phyloP scores from a whole-genome alignment of 2,329 filamentous ascomycete species.

The Colletotrichum lini region DNA sequence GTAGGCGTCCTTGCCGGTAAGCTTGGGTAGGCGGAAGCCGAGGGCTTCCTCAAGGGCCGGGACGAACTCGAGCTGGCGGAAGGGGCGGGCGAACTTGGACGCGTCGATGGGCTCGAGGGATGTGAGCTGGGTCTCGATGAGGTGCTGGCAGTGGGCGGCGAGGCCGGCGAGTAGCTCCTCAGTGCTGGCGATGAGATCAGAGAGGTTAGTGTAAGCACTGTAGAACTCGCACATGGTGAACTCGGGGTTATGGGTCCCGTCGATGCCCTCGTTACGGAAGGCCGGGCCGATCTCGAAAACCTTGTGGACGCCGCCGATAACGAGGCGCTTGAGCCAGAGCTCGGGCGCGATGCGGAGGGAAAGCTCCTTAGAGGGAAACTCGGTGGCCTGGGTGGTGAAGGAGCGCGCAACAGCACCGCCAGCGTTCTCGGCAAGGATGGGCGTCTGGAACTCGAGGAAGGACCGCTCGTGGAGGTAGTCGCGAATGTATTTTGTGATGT shows the following conservation, averaged over 20 bases:
- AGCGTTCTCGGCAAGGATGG: conserved; percentile 85
- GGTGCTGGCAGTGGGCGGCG: conserved; percentile 63
- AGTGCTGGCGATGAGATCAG: conserved; percentile 82
- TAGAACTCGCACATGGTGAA: conserved; percentile 99
- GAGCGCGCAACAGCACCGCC: conserved; percentile 91
- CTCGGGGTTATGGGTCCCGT: conserved; percentile 94
- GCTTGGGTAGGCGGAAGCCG: conserved; percentile 75
- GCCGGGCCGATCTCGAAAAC: conserved; percentile 94
- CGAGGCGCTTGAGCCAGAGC: conserved; percentile 92
- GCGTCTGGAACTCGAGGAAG: conserved; percentile 92
- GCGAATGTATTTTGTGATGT: conserved; percentile 81
- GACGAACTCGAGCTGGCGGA: conserved; percentile 84
- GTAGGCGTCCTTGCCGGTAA: conserved; percentile 69
- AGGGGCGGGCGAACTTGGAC: conserved; percentile 66
- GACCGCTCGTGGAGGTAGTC: conserved; percentile 78
- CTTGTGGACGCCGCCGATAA: conserved; percentile 88
- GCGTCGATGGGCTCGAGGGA: conserved; percentile 65
- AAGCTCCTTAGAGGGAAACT: conserved; percentile 79
- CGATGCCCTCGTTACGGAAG: conserved; percentile 94
- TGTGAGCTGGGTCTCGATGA: conserved; percentile 61
- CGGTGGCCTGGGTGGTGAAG: conserved; percentile 85
- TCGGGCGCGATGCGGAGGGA: conserved; percentile 93
- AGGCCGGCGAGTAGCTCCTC: conserved; percentile 78
- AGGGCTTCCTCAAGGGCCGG: conserved; percentile 81
- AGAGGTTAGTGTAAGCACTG: conserved; percentile 83